Conservation (phyloP, 768 basidiomycete species). For the Inosperma sp. region DNA sequence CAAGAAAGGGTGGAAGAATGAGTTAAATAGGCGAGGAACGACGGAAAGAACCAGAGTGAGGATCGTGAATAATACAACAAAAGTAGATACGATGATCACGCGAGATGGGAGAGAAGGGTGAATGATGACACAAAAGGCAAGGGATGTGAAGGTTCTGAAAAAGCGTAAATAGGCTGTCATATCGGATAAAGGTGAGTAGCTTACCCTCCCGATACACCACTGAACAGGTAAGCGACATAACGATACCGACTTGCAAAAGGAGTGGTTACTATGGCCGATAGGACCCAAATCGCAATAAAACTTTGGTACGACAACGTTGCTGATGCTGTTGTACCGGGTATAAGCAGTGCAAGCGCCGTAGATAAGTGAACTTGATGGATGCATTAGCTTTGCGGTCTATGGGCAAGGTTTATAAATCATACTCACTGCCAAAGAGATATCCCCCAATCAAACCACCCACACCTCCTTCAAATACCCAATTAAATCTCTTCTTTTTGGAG, state of each 20-base stretch:
- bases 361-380: conserved; percentile 45
- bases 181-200: conserved; percentile 14
- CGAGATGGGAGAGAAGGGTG: conserved; percentile 51
- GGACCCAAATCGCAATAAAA: conserved; percentile 58
- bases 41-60: conserved; percentile 37
- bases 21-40: conserved; percentile 40
- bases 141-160: conserved; percentile 39
- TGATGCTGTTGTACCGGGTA: conserved; percentile 47
- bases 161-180: background rate
- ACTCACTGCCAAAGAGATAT: conserved; percentile 56
- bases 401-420: background rate
- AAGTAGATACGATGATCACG: conserved; percentile 36
- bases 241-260: conserved; percentile 53
- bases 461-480: conserved; percentile 53
- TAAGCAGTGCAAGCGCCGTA: conserved; percentile 55
- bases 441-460: conserved; percentile 57
- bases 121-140: conserved; percentile 50
- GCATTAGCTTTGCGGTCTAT: conserved; percentile 6
- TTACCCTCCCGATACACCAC: conserved; percentile 54
- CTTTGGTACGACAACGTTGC: conserved; percentile 41
- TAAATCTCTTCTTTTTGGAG: conserved; percentile 28
- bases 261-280: conserved; percentile 46
- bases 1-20: conserved; percentile 43
- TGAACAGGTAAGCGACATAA: conserved; percentile 44
- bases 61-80: conserved; percentile 30